Evolutionary conservation across 805 yeast species (phyloP).

Genomic region (Grigorovia yakushimaensis): DNA sequence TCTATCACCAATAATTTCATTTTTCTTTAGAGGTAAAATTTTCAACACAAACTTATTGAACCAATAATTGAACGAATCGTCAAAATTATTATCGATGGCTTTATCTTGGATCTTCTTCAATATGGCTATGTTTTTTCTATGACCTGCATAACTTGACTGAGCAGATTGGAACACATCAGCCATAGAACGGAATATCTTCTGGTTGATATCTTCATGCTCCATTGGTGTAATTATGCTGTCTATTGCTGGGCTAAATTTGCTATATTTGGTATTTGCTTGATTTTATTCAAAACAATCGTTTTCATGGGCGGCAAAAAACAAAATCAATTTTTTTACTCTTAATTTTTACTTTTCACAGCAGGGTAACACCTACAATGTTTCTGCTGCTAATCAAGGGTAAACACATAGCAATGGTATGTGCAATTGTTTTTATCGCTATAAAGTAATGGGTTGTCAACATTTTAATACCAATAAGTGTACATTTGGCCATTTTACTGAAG

Average conservation of each 20-base stretch:
- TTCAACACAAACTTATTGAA: constrained; percentile 57
- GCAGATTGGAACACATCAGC: constrained; percentile 73
- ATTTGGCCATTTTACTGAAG: background rate
- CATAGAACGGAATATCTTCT: constrained; percentile 37
- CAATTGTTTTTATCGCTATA: background rate
- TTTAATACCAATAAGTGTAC: background rate
- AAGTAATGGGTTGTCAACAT: background rate
- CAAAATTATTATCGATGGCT: constrained; percentile 42
- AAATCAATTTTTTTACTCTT: too few relatives aligned
- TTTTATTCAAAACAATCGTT: too few relatives aligned
- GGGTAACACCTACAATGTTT: background rate
- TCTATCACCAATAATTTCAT: constrained; percentile 65
- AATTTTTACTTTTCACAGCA: background rate
- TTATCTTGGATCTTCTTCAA: constrained; percentile 48
- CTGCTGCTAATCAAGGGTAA: background rate
- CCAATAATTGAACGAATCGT: constrained; percentile 48
- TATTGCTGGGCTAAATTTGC: background rate
- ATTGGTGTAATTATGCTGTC: background rate
- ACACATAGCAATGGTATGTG: background rate
- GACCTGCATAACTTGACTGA: constrained; percentile 64
- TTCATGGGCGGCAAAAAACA: background rate
- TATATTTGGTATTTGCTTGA: background rate
- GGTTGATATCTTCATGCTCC: constrained; percentile 15
- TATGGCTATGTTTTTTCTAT: constrained; percentile 59
- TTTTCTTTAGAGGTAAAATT: constrained; percentile 56